Conservation (phyloP, 257 asterid genomes). For the Lantana camara region DNA sequence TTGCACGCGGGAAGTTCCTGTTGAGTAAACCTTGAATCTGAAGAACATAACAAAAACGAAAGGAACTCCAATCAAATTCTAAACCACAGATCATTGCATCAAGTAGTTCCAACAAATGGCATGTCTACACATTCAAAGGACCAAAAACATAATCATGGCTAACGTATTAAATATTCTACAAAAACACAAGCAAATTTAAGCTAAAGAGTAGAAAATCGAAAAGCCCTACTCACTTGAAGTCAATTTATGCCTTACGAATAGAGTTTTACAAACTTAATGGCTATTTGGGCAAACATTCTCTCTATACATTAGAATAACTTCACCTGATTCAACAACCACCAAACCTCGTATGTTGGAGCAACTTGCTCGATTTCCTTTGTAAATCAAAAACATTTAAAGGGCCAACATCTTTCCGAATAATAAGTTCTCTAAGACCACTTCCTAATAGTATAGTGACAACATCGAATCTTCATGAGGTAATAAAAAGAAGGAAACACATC, state of each 20-base stretch:
- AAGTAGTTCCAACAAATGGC: conserved; percentile 14
- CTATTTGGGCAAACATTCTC: neutral
- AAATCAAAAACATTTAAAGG: neutral
- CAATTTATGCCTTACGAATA: neutral
- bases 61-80: conserved; percentile 1
- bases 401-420: too few species aligned
- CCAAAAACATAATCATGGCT: neutral
- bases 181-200: neutral
- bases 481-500: neutral
- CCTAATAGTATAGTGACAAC: neutral
- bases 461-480: neutral
- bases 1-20: conserved; percentile 99
- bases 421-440: neutral
- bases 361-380: neutral
- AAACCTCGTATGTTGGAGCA: neutral
- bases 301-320: neutral
- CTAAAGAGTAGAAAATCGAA: neutral
- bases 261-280: neutral
- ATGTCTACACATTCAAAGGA: conserved; percentile 7
- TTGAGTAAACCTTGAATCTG: conserved; percentile 98
- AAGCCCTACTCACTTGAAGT: neutral
- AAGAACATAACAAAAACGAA: conserved; percentile 13
- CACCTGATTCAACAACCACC: neutral
- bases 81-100: neutral
- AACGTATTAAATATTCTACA: neutral